Evolutionary conservation across 2,329 filamentous ascomycete species (phyloP), one percentile per base, ranked within the genome.

Genomic region (Grosmannia huntii): DNA sequence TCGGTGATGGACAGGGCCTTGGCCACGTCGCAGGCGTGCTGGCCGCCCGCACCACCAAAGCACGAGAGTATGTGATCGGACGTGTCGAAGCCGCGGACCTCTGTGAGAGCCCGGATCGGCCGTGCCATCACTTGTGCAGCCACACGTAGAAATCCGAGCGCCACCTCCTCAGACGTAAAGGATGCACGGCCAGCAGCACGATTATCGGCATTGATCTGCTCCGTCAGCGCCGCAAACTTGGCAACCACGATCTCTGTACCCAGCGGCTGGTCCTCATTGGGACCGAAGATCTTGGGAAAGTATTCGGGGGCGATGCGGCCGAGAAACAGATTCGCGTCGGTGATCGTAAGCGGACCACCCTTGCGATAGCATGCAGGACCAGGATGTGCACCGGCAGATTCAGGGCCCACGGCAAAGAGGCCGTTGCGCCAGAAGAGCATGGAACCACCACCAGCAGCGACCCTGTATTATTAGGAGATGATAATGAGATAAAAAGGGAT

Each of bases 181-280:
- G 14, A 11, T 7, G 46, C 46, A 28, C 31, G 36, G 38, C 23
- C 53, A 14, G 33, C 46, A 25, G 46, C 46, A 95, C 88, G 49
- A 3, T 84, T 6, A 79, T 83, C 63, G 86, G 83, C n/a, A 86
- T 85, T 5, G 83, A 83, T 49, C 19, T 2, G 86, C 80, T 44
- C 84, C 83, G 1, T 84, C 83, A 11, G 83, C 85, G 95, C 90
- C 0, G 90, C 86, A 62, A 96, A 95, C 0, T 96, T 75, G 0
- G 90, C 90, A 62, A 95, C 95, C 71, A 92, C 92, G 5, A 95
- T 76, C 31, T 84, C 78, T 1, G 86, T 33, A 48, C 75, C 73
- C 7, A 76, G 66, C 3, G 69, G 61, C 64, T 82, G 74, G 57
- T 86, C 75, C 66, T 86, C 84, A 50, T 82, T 78, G 63, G 81